Percentiles rank a stretch among this genome's conserved stretches.
Evolutionary conservation across 169 alveolate genomes (phyloP).

Genomic region (Eimeria brunetti): DNA sequence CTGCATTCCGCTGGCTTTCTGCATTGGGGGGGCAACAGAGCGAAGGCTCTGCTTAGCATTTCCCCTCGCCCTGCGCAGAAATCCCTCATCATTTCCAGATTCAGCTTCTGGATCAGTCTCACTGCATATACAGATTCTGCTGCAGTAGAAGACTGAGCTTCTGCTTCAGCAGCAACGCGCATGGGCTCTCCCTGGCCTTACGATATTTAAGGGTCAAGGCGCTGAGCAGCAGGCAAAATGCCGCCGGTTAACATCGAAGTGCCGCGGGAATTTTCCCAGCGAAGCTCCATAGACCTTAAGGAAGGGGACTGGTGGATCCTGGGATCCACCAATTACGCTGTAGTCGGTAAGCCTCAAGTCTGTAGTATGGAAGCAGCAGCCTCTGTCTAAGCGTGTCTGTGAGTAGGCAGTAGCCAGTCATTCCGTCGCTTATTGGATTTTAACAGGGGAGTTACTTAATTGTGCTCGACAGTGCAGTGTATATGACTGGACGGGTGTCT

Average conservation of each 20-base stretch:
- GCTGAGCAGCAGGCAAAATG: not conserved
- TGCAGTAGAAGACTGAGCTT: too few species aligned
- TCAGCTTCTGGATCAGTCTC: not conserved
- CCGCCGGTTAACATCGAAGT: not conserved
- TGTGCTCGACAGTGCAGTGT: not conserved
- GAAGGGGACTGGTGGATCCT: constrained; percentile 61
- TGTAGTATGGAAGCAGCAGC: not conserved
- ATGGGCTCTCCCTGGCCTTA: not conserved
- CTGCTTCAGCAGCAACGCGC: not conserved
- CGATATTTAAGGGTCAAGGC: not conserved
- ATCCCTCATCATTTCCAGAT: not conserved
- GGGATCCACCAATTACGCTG: constrained; percentile 24
- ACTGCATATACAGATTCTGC: too few species aligned
- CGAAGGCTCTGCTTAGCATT: not conserved
- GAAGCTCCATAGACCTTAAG: not conserved
- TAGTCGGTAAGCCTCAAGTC: constrained; percentile 6
- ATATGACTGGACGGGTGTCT: not conserved
- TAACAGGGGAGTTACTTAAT: not conserved
- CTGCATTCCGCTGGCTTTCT: not conserved
- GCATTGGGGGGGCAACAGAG: not conserved
- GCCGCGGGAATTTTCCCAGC: not conserved
- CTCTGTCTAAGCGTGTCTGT: not conserved
- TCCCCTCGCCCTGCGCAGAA: not conserved
- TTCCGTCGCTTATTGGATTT: too few species aligned
- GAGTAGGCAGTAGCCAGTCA: not conserved